Conservation (phyloP, 495 filamentous ascomycete genomes). For the Lophium mytilinum region DNA sequence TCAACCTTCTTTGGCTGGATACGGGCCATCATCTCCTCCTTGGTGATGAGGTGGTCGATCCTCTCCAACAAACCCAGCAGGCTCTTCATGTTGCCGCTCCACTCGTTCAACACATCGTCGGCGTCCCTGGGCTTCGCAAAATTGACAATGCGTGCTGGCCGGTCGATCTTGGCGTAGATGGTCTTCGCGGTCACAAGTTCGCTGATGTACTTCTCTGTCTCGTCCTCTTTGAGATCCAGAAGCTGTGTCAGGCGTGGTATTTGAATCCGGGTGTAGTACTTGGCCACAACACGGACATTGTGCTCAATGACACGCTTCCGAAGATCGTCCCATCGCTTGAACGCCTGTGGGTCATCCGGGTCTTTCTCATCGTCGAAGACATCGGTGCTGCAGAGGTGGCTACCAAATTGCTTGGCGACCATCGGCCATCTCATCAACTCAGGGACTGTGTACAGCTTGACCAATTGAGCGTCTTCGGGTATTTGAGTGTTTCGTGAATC, state of each 20-base stretch:
- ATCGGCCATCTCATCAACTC: constrained; percentile 98
- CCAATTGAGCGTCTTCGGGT: constrained; percentile 64
- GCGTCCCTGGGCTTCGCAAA: constrained; percentile 90
- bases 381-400: constrained; percentile 82
- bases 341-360: constrained; percentile 63
- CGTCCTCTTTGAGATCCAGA: constrained; percentile 83
- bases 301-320: constrained; percentile 98
- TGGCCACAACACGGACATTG: constrained; percentile 93
- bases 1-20: constrained; percentile 68
- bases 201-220: constrained; percentile 96
- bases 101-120: constrained; percentile 97
- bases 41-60: constrained; percentile 96
- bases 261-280: constrained; percentile 96
- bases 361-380: constrained; percentile 64
- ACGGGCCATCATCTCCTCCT: constrained; percentile 99
- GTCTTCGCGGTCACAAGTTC: constrained; percentile 94
- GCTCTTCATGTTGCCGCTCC: constrained; percentile 98
- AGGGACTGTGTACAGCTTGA: constrained; percentile 89
- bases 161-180: constrained; percentile 94
- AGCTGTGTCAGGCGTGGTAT: constrained; percentile 82
- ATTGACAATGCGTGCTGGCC: constrained; percentile 81
- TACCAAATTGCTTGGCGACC: constrained; percentile 75
- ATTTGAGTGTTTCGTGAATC: constrained; percentile 51
- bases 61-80: constrained; percentile 84
- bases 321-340: constrained; percentile 82